phyloP scores from a whole-genome alignment of 768 basidiomycete genomes.

The Phanerochaete sordida region DNA sequence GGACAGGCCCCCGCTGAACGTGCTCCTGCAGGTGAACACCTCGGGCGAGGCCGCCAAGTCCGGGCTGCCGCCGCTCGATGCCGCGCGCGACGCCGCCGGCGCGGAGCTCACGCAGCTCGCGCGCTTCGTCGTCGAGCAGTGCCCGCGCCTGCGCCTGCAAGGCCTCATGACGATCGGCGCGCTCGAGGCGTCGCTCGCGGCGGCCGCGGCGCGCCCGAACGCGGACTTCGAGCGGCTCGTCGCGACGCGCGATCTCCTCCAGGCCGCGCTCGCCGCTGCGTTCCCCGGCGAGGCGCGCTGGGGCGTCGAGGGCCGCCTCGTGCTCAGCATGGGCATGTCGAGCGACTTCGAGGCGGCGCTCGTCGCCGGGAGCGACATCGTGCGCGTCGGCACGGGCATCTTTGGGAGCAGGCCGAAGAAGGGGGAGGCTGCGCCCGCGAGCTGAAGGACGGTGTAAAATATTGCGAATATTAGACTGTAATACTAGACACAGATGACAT shows the following conservation, averaged over 20 bases:
- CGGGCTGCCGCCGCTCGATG: conserved; percentile 62
- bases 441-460: background rate
- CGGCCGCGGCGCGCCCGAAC: conserved; percentile 44
- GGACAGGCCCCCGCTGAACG: conserved; percentile 65
- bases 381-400: conserved; percentile 88
- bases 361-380: conserved; percentile 78
- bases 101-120: conserved; percentile 65
- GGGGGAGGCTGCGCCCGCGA: conserved; percentile 16
- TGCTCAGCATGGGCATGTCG: conserved; percentile 96
- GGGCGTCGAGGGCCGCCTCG: conserved; percentile 49
- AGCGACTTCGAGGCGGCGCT: conserved; percentile 90
- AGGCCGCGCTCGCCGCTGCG: conserved; percentile 36
- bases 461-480: background rate
- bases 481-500: background rate
- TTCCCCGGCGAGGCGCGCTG: conserved; percentile 20
- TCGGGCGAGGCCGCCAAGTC: conserved; percentile 92
- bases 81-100: conserved; percentile 24
- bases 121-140: conserved; percentile 61
- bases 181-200: conserved; percentile 59
- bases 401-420: conserved; percentile 75
- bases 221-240: conserved; percentile 75
- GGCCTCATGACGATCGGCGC: conserved; percentile 98
- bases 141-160: conserved; percentile 71
- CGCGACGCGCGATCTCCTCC: conserved; percentile 57
- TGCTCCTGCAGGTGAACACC: conserved; percentile 93